Evolutionary conservation across 139 green algal genomes (phyloP), one percentile per base, ranked within the genome.

Genomic region (Astrephomene gubernaculifera): DNA sequence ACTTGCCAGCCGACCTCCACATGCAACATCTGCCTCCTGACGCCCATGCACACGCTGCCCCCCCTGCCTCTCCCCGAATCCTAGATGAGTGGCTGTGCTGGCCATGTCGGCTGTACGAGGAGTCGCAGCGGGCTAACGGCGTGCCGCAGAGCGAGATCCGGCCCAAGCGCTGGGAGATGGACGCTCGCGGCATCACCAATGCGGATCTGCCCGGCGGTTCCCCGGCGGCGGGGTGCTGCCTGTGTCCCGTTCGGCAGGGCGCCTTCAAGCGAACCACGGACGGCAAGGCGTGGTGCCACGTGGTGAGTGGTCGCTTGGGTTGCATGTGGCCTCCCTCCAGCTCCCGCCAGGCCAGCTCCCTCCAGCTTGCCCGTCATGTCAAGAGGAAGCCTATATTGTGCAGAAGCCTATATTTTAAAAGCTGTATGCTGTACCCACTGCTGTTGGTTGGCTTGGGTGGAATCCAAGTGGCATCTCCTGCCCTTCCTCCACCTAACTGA

Each of bases 71-170:
- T n/a, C n/a, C n/a, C n/a, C n/a, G n/a, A n/a, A n/a, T n/a, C 60
- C 60, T 72, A 91, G 92, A 87, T 25, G 95, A 97, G 88, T 98
- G 96, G 96, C 91, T 98, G 64, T 98, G 96, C 89, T 97, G 95
- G 94, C 95, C 95, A 3, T 98, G 96, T 93, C 64, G n/a, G 1
- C 25, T 85, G 60, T 86, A 97, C 81, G 96, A 98, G 92, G 86
- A 91, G 21, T 43, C 65, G 53, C 83, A 90, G 87, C 72, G 54
- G 19, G 72, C 54, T 1, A 73, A 85, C 17, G 95, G 94, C 17
- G 43, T 92, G 85, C 74, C 81, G 17, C 90, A 94, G 88, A 39
- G 82, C 6, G 73, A 95, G 68, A 93, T 97, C 57, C 92, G 96
- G 24, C 94, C 95, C 35, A 91, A 92, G 31, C 89, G 94, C 29